Evolutionary conservation across 192 early-diverging fungal genomes (phyloP), one percentile per base, ranked within the genome.

Genomic region (Linnemannia schmuckeri): DNA sequence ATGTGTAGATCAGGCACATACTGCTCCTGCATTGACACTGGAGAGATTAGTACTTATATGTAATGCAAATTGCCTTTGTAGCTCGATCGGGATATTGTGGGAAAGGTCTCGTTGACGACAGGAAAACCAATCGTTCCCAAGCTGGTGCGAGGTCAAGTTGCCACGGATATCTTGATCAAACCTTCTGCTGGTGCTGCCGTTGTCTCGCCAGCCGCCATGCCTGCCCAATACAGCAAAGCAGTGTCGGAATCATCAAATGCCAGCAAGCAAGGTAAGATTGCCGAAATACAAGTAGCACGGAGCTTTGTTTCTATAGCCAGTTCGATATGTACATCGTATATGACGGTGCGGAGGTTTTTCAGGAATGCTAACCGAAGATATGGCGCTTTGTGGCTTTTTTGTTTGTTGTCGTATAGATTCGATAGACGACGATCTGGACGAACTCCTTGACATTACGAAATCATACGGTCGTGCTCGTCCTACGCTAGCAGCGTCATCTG

Each of bases 61-160:
- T n/a, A 33, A 17, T n/a, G 4, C 52, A 20, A 20, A 52, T 38
- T 18, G 30, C 6, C n/a, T 71, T 27, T 6, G 6, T 81, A 87
- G 85, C 72, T 87, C 37, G 79, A 87, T 46, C 70, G 76, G n/a
- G 85, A 87, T 66, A 69, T 78, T 46, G 30, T 87, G 37, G 85
- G 85, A 61, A 87, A 87, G 40, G 85, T 87, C 22, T 87, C 85
- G 10, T 37, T 87, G 17, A 73, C 85, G 3, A 87, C 75, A 57
- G 85, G 85, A 47, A 87, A 81, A 33, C 85, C 85, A 10, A 87
- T 87, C 38, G 73, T 87, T 2, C 85, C 85, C 35, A 87, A 87
- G 33, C 38, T 87, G 9, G 76, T 87, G 0, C 85, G 85, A 24
- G 85, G 85, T 20, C 79, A 87, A 30, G 80, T 80, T 7, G 76